Evolutionary conservation across 164 flowering plant genomes (phyloP).

Genomic region (Macadamia tetraphylla): DNA sequence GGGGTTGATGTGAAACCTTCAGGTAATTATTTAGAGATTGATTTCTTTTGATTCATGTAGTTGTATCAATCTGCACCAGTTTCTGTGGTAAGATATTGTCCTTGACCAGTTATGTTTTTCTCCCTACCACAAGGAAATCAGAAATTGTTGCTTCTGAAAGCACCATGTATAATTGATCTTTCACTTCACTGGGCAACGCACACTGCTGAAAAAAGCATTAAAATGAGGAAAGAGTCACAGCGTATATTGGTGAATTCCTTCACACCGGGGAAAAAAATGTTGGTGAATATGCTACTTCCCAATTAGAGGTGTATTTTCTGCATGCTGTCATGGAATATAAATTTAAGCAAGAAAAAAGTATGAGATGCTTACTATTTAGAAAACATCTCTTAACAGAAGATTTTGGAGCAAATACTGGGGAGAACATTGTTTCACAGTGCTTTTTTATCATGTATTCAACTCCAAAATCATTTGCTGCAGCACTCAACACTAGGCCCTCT

Average conservation of each 20-base stretch:
- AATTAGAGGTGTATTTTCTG: not conserved
- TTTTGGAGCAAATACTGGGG: not conserved
- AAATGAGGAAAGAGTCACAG: slow-evolving; percentile 17
- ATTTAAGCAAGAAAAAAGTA: not conserved
- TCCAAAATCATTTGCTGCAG: not conserved
- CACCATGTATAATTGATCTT: slow-evolving; percentile 15
- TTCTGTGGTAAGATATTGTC: slow-evolving; percentile 14
- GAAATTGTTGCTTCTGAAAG: slow-evolving; percentile 6
- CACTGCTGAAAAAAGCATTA: slow-evolving; percentile 4
- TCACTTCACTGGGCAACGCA: slow-evolving; percentile 2
- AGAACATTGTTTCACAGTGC: not conserved
- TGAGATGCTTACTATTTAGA: not conserved
- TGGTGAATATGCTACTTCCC: too few relatives aligned
- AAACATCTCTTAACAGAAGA: not conserved
- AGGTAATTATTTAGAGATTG: slow-evolving; percentile 77
- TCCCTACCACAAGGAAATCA: slow-evolving; percentile 13
- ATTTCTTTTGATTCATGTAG: slow-evolving; percentile 57
- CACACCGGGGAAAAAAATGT: too few relatives aligned
- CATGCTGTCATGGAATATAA: not conserved
- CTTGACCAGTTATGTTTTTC: slow-evolving; percentile 16
- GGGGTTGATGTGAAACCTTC: slow-evolving; percentile 71
- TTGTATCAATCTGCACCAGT: slow-evolving; percentile 6
- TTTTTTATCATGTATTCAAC: not conserved
- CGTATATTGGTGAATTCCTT: not conserved
- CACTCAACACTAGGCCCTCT: not conserved